Evolutionary conservation across 2,329 filamentous ascomycete species (phyloP), one percentile per base, ranked within the genome.

Genomic region (Didymella pinodella): DNA sequence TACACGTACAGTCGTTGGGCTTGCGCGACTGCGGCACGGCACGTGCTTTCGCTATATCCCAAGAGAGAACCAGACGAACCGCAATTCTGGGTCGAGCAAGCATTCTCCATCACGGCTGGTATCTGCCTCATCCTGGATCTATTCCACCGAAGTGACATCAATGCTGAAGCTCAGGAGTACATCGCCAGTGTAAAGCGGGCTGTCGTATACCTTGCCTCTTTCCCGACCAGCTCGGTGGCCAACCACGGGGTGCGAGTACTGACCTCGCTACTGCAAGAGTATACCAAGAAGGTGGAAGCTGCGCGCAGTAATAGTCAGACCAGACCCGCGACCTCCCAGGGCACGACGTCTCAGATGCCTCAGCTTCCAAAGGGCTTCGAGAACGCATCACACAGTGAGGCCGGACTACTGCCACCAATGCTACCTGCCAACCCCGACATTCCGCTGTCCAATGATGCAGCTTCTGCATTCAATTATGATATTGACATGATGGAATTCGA

Each of bases 1-100:
- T 82, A 79, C 52, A 73, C 73, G 3, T 79, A 80, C 54, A 80
- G 76, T 8, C 72, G 79, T 22, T 76, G 77, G 66, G 79, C 79
- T 0, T 80, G 78, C 50, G 71, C 77, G 44, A 77, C 72, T 11
- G 77, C 78, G 3, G 74, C 79, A 22, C 75, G 72, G 65, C 79
- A 68, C 48, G 80, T 82, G 54, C 63, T 77, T 48, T 75, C 77
- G 18, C 69, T 76, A 25, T 77, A 79, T 59, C 72, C 66, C 16
- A 68, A 71, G 22, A 68, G 72, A 1, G 72, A 74, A 14, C 71
- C 76, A 2, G 67, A 76, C 7, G 78, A 78, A 26, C 79, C 80
- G 2, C 73, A 78, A 14, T 70, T 79, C 53, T 81, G 79, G 79
- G 78, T 80, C 8, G 73, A 75, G 48, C 71, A 75, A 54, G 70